Evolutionary conservation across 768 basidiomycete species (phyloP).

Genomic region (Infundibulicybe gibba): DNA sequence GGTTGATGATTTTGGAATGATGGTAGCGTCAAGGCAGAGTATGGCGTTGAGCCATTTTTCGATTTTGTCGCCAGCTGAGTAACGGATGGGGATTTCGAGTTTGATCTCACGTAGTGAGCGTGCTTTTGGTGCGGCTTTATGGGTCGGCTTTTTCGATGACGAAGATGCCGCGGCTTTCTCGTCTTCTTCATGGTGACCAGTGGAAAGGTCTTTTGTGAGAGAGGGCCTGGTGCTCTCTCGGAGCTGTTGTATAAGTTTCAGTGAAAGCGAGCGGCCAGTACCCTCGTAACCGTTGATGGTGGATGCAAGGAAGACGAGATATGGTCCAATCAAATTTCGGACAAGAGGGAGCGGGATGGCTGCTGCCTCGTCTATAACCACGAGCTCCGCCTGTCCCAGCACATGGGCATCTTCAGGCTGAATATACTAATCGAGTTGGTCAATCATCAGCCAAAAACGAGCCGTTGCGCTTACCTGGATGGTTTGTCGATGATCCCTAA

Average conservation of each 20-base stretch:
- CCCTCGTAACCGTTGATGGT: conserved; percentile 99
- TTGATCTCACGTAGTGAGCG: conserved; percentile 90
- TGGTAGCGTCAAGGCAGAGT: conserved; percentile 87
- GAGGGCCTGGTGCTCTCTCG: conserved; percentile 87
- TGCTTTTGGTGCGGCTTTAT: conserved; percentile 59
- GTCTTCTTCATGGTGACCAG: conserved; percentile 35
- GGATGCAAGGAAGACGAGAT: conserved; percentile 98
- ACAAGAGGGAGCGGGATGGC: conserved; percentile 97
- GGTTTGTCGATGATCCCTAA: conserved; percentile 90
- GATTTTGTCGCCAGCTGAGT: conserved; percentile 79
- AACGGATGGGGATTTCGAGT: conserved; percentile 93
- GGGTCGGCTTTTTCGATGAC: conserved; percentile 48
- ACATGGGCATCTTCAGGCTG: conserved; percentile 98
- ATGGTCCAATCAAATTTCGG: conserved; percentile 89
- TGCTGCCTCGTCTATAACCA: conserved; percentile 98
- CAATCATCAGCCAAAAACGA: too few relatives aligned
- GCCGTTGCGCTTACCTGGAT: conserved; percentile 68
- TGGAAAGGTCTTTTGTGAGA: conserved; percentile 55
- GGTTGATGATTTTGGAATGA: conserved; percentile 36
- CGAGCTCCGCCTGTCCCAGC: conserved; percentile 93
- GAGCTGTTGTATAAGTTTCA: conserved; percentile 96
- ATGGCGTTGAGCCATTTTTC: conserved; percentile 93
- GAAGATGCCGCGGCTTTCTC: conserved; percentile 28
- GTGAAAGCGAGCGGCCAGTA: conserved; percentile 95
- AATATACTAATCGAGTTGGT: conserved; percentile 68